Conservation (phyloP, 2,329 filamentous ascomycete species). For the Hypoxylon sp. region DNA sequence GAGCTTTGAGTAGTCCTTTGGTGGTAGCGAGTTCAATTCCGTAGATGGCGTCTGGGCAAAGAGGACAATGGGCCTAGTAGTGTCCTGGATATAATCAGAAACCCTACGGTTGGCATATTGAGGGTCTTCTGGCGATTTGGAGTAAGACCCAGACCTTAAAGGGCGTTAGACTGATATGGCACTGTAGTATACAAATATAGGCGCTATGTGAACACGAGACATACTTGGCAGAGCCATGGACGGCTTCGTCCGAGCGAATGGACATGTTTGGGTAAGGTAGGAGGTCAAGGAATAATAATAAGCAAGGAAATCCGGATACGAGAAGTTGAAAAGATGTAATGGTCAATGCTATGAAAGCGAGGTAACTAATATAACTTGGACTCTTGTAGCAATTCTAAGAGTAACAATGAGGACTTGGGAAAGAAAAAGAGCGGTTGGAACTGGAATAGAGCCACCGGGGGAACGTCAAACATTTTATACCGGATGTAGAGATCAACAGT, state of each 20-base stretch:
- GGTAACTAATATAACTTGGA: not conserved
- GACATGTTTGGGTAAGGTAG: constrained; percentile 11
- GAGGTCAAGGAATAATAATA: not conserved
- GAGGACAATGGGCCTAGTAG: not conserved
- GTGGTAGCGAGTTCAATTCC: not conserved
- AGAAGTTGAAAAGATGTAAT: not conserved
- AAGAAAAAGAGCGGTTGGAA: not conserved
- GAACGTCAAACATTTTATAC: not conserved
- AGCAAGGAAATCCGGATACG: not conserved
- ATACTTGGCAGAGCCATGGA: constrained; percentile 15
- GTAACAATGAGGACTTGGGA: not conserved
- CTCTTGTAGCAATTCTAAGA: not conserved
- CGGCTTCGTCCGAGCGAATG: constrained; percentile 9
- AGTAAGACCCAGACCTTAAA: constrained; percentile 1
- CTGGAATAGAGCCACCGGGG: too few species aligned
- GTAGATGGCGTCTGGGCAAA: not conserved
- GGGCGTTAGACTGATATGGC: constrained; percentile 4
- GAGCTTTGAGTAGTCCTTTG: constrained; percentile 8
- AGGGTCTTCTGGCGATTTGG: not conserved
- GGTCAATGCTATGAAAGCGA: not conserved
- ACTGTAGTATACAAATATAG: not conserved
- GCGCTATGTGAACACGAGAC: not conserved
- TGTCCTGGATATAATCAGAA: not conserved
- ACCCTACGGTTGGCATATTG: not conserved
- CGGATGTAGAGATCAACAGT: too few species aligned